A percentile compares a stretch with the other conserved stretches of the same genome.
Conservation (phyloP, 2,329 filamentous ascomycete genomes). For the Rhynchosporium graminicola region DNA sequence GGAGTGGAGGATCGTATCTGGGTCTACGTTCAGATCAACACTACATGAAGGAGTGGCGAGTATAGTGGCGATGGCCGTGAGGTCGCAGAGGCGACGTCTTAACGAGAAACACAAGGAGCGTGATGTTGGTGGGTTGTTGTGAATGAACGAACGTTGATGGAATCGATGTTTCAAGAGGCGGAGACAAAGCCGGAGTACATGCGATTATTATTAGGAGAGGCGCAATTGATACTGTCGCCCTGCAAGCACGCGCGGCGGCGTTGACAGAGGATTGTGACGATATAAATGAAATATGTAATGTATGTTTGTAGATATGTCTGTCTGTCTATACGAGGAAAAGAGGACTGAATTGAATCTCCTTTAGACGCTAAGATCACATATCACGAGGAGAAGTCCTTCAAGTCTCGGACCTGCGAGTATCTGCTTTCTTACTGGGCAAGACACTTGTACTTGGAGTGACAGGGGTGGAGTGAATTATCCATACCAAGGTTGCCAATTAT, state of each 20-base stretch:
- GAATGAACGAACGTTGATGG: not conserved
- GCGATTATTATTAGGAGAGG: slow-evolving; percentile 1
- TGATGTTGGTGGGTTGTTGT: not conserved
- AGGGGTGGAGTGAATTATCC: too few species aligned
- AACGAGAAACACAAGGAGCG: slow-evolving; percentile 9
- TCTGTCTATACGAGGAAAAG: not conserved
- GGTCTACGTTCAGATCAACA: slow-evolving; percentile 13
- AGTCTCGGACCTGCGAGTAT: too few species aligned
- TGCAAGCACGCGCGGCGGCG: slow-evolving; percentile 1
- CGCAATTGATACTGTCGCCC: not conserved
- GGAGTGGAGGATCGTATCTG: slow-evolving; percentile 19
- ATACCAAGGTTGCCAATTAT: too few species aligned
- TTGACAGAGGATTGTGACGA: not conserved
- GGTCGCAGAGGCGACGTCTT: slow-evolving; percentile 24
- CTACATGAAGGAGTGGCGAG: slow-evolving; percentile 23
- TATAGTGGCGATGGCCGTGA: slow-evolving; percentile 23
- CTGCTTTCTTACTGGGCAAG: too few species aligned
- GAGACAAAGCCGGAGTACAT: slow-evolving; percentile 14
- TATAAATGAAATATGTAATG: not conserved
- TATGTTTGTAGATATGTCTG: not conserved
- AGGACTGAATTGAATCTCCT: not conserved
- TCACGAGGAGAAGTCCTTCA: too few species aligned
- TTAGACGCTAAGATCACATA: not conserved
- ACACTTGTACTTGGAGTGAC: too few species aligned
- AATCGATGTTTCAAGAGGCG: slow-evolving; percentile 12